A percentile compares a stretch with the other conserved stretches of the same genome.
Conservation (phyloP, 371 early-diverging fungal species). For the Smittium mucronatum region DNA sequence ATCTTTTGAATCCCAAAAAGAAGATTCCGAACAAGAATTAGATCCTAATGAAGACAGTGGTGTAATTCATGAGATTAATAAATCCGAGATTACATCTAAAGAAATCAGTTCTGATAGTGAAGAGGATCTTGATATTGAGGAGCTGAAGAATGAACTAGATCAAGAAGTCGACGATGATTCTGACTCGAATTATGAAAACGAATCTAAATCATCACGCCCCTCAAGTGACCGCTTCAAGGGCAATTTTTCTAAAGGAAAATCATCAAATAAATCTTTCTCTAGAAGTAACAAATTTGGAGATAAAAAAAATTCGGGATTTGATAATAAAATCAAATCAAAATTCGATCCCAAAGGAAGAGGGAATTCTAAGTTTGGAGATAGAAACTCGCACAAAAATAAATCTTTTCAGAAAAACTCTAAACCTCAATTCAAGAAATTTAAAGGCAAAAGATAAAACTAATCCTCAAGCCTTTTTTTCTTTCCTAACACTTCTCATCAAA, state of each 20-base stretch:
- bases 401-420: neutral
- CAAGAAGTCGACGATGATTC: neutral
- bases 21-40: constrained; percentile 5
- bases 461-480: too few species aligned
- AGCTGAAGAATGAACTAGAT: neutral
- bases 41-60: neutral
- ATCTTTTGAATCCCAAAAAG: constrained; percentile 1
- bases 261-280: neutral
- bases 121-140: neutral
- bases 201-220: neutral
- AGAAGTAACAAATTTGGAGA: too few species aligned
- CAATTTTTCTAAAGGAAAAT: neutral
- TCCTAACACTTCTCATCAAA: too few species aligned
- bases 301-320: too few species aligned
- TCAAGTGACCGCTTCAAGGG: neutral
- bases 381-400: neutral
- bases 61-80: neutral
- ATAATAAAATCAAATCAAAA: too few species aligned
- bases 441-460: neutral
- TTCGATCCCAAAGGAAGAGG: neutral
- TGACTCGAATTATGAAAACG: neutral
- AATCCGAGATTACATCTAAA: neutral
- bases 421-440: neutral
- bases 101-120: neutral
- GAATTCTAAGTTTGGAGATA: neutral